These are phyloP conservation scores for Talaromyces stipitatus DNA, from an alignment of 495 filamentous ascomycete genomes.

Conservation along the genomic window DNA sequence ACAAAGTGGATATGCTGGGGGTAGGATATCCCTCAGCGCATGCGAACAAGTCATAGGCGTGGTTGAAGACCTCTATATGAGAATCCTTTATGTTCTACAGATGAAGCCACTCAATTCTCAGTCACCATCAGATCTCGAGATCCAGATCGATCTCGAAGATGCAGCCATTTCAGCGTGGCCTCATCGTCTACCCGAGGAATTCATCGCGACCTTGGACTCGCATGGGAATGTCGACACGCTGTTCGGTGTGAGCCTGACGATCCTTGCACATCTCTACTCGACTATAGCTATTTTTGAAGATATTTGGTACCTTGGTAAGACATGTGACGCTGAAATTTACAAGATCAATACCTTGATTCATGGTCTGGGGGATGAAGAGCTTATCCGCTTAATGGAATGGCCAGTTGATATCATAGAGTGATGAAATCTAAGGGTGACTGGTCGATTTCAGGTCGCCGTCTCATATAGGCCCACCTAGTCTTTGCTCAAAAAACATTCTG, in stretches of 20 bases:
- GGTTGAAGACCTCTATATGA: slow-evolving; percentile 24
- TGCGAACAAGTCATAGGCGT: slow-evolving; percentile 13
- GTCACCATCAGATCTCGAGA: slow-evolving; percentile 9
- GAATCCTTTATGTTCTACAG: slow-evolving; percentile 17
- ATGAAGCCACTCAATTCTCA: slow-evolving; percentile 6
- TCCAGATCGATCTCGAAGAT: slow-evolving; percentile 24
- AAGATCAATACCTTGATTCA: slow-evolving; percentile 12
- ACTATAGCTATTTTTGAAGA: slow-evolving; percentile 11
- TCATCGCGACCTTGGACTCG: slow-evolving; percentile 13
- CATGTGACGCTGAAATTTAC: slow-evolving; percentile 13
- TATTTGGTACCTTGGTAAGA: slow-evolving; percentile 9
- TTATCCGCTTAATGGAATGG: slow-evolving; percentile 12
- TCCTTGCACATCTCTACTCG: slow-evolving; percentile 22
- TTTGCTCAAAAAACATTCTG: too few relatives aligned
- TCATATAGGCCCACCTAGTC: too few relatives aligned
- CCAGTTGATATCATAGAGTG: slow-evolving; percentile 7
- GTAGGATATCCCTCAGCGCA: background rate
- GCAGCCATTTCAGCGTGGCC: slow-evolving; percentile 20
- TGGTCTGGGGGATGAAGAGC: background rate
- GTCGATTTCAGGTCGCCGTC: too few relatives aligned
- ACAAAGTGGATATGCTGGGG: too few relatives aligned
- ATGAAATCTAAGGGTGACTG: background rate
- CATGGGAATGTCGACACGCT: slow-evolving; percentile 5
- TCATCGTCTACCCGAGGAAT: slow-evolving; percentile 9
- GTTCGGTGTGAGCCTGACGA: background rate